Evolutionary conservation across 768 basidiomycete species (phyloP), one percentile per base, ranked within the genome.

Genomic region (Boletus subcaerulescens): DNA sequence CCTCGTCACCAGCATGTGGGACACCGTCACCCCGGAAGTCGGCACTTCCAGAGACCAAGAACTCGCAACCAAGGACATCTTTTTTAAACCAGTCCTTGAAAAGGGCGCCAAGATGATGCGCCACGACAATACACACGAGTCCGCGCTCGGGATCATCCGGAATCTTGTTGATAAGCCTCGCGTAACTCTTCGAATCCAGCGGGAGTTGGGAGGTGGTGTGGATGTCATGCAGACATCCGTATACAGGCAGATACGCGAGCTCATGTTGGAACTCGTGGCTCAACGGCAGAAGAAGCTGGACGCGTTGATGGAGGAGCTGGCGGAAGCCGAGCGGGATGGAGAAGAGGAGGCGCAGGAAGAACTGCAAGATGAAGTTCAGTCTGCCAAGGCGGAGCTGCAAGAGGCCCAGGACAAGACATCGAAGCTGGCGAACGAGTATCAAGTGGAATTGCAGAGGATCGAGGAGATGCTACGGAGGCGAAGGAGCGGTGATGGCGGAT

Each of bases 1-100:
- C 17, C 74, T 84, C 29, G 75, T 76, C 50, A 82, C 83, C 2
- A 79, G 73, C 26, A 81, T 78, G 78, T 82, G 81, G 81, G 74
- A 71, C 17, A 62, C 69, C 17, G 72, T 77, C 35, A 63, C 62
- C 6, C 50, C 49, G 8, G 69, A 70, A 15, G 58, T 73, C 5
- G 77, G 74, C 10, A 42, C 65, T 20, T 61, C 67, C 12, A 67
- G 82, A 31, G 76, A 82, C 52, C 41, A 44, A 20, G 80, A 83
- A 55, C 74, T 84, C 4, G 60, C 60, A 20, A 56, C 45, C 32
- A 69, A 73, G 50, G 69, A 70, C n/a, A 71, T 71, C 5, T 84
- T 82, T 65, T 84, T 81, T 67, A 79, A 79, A 42, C 72, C 74
- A 1, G 76, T 75, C 2, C 65, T 83, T 3, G 75, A 76, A 3